Evolutionary conservation across 108 stramenopile genomes (phyloP).

Genomic region (Skeletonema potamos): DNA sequence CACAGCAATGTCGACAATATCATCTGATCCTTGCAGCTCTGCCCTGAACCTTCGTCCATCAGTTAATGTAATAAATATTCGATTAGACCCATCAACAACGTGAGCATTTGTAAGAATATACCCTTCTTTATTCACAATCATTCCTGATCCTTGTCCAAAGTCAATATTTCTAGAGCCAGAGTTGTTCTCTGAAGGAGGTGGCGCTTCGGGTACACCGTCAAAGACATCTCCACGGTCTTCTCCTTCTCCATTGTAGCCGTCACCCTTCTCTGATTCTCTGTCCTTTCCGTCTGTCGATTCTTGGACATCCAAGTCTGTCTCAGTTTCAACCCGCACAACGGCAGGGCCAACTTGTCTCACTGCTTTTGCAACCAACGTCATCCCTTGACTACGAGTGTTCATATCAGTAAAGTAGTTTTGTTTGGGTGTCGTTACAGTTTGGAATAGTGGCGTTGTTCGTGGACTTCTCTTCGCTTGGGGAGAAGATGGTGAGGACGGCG

Average conservation of each 20-base stretch:
- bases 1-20: slow-evolving; percentile 91
- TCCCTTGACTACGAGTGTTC: slow-evolving; percentile 20
- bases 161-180: slow-evolving; percentile 23
- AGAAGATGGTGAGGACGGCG: neutral
- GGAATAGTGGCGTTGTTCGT: neutral
- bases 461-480: slow-evolving; percentile 1
- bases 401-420: slow-evolving; percentile 1
- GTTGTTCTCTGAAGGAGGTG: slow-evolving; percentile 21
- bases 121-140: slow-evolving; percentile 78
- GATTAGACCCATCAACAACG: slow-evolving; percentile 82
- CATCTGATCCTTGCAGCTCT: slow-evolving; percentile 76
- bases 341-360: slow-evolving; percentile 79
- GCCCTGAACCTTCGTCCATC: slow-evolving; percentile 82
- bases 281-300: neutral
- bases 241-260: slow-evolving; percentile 9
- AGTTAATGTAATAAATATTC: slow-evolving; percentile 78
- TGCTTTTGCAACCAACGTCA: slow-evolving; percentile 70
- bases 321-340: slow-evolving; percentile 87
- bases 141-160: slow-evolving; percentile 87
- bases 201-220: slow-evolving; percentile 35
- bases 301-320: slow-evolving; percentile 50
- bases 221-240: slow-evolving; percentile 40
- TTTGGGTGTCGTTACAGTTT: slow-evolving; percentile 6
- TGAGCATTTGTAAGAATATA: slow-evolving; percentile 91
- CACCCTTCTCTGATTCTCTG: slow-evolving; percentile 6